Evolutionary conservation across 2,329 filamentous ascomycete species (phyloP).

Genomic region (Apiospora arundinis): DNA sequence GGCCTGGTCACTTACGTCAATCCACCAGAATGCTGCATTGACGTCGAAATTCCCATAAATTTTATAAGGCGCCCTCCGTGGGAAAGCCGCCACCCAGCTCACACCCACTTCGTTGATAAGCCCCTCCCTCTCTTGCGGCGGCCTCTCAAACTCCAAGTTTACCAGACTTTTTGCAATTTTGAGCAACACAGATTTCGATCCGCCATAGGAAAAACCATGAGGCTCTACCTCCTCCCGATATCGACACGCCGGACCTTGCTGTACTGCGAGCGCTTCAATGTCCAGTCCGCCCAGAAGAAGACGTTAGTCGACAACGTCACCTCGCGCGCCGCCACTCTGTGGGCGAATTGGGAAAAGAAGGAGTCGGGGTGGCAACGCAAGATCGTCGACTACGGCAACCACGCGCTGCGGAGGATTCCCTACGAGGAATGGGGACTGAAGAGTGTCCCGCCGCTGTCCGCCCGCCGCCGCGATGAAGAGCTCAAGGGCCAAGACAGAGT

Average conservation of each 20-base stretch:
- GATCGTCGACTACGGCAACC: constrained; percentile 86
- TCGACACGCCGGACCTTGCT: constrained; percentile 90
- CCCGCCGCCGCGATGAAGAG: constrained; percentile 69
- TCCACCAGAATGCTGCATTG: constrained; percentile 6
- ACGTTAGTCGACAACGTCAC: constrained; percentile 72
- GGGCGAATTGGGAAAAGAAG: constrained; percentile 87
- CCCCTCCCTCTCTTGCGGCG: neutral
- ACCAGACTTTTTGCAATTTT: neutral
- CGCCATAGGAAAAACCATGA: constrained; percentile 65
- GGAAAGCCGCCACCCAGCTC: neutral
- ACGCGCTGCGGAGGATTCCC: constrained; percentile 83
- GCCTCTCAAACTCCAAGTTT: neutral
- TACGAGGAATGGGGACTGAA: constrained; percentile 99
- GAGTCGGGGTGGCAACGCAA: constrained; percentile 87
- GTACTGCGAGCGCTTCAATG: constrained; percentile 81
- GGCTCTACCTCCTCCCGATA: constrained; percentile 90
- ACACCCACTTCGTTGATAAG: neutral
- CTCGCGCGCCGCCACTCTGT: constrained; percentile 74
- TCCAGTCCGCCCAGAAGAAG: constrained; percentile 57
- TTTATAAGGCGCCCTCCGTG: neutral
- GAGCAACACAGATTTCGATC: neutral
- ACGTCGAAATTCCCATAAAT: constrained; percentile 10
- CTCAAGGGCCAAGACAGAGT: constrained; percentile 65
- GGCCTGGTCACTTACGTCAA: constrained; percentile 1
- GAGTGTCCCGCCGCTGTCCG: constrained; percentile 83